phyloP scores from a whole-genome alignment of 225 moss, liverwort and hornwort genomes.

The Straminergon stramineum region DNA sequence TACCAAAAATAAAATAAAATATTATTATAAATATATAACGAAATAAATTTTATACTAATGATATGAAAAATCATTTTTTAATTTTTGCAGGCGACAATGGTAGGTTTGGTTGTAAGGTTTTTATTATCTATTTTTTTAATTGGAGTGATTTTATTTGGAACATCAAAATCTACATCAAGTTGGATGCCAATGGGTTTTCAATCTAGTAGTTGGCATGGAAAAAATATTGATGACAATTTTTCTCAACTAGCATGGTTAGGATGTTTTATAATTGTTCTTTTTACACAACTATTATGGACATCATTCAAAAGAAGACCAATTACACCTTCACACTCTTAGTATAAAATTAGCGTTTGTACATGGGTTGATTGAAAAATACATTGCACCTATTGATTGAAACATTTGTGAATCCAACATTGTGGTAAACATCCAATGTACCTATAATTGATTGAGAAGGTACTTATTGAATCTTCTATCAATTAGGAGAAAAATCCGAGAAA shows the following conservation, averaged over 20 bases:
- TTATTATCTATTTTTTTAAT: constrained; percentile 20
- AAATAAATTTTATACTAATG: not conserved
- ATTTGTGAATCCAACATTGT: not conserved
- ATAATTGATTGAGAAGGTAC: not conserved
- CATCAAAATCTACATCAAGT: constrained; percentile 5
- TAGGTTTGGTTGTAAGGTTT: constrained; percentile 9
- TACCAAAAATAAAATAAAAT: accelerated
- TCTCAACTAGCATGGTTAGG: constrained; percentile 6
- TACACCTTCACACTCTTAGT: not conserved
- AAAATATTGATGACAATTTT: not conserved
- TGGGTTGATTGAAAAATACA: not conserved
- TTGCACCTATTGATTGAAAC: not conserved
- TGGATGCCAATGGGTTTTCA: constrained; percentile 6
- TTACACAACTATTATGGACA: constrained; percentile 15
- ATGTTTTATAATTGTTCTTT: constrained; percentile 20
- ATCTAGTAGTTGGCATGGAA: constrained; percentile 5
- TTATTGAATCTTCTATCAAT: not conserved
- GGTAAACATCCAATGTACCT: not conserved
- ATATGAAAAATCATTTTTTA: not conserved
- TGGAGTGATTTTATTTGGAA: constrained; percentile 20
- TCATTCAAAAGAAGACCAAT: constrained; percentile 6
- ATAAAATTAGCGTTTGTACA: not conserved
- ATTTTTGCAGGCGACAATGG: not conserved
- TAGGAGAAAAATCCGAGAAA: not conserved
- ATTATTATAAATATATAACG: accelerated